A percentile compares a stretch with the other conserved stretches of the same genome.
Evolutionary conservation across 768 basidiomycete genomes (phyloP).

Genomic region (Termitomyces sp.): DNA sequence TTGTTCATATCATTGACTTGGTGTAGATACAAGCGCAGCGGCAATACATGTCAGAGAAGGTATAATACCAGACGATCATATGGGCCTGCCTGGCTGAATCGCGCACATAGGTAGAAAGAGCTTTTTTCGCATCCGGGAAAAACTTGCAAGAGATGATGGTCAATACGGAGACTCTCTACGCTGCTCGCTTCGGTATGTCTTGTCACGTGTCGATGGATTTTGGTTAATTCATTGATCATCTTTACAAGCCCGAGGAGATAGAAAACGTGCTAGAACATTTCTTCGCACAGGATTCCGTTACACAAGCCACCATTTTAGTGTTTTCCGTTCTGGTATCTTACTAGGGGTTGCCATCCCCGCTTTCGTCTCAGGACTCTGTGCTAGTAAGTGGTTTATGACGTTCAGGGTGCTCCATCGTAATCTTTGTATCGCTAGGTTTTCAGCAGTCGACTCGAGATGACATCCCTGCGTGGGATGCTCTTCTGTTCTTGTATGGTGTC

Average conservation of each 20-base stretch:
- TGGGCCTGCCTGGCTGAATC: background rate
- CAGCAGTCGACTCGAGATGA: slow-evolving; percentile 44
- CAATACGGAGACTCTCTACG: slow-evolving; percentile 76
- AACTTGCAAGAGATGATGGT: slow-evolving; percentile 64
- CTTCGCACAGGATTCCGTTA: slow-evolving; percentile 52
- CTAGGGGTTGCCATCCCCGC: slow-evolving; percentile 75
- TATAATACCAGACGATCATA: slow-evolving; percentile 21
- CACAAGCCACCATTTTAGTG: slow-evolving; percentile 66
- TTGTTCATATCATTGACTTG: background rate
- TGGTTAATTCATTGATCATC: background rate
- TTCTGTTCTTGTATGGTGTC: slow-evolving; percentile 78
- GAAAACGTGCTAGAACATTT: slow-evolving; percentile 68
- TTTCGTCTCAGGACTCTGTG: slow-evolving; percentile 56
- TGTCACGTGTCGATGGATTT: background rate
- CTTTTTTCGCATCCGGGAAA: slow-evolving; percentile 63
- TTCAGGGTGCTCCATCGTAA: background rate
- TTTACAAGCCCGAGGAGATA: slow-evolving; percentile 58
- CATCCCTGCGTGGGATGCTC: slow-evolving; percentile 67
- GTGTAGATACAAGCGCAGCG: slow-evolving; percentile 63
- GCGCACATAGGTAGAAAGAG: slow-evolving; percentile 55
- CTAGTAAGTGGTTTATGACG: slow-evolving; percentile 38
- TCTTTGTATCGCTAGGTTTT: slow-evolving; percentile 40
- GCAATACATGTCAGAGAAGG: slow-evolving; percentile 80
- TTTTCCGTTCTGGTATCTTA: slow-evolving; percentile 70
- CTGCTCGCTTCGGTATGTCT: slow-evolving; percentile 62